Conservation (phyloP, 1,284 basidiomycete species). For the Tilletia horrida region DNA sequence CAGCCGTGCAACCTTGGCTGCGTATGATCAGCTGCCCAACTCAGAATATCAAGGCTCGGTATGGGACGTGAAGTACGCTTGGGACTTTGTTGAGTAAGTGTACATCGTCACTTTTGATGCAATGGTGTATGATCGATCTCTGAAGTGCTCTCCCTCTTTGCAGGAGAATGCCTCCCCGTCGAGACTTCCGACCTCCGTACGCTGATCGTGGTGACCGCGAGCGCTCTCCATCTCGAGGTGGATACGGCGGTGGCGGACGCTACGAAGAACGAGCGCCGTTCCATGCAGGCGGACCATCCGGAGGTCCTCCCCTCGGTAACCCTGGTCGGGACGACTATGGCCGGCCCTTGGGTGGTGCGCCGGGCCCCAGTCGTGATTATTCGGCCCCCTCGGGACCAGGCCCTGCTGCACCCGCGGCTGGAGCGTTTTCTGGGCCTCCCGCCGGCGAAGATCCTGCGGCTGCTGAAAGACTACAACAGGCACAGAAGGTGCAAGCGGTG, state of each 20-base stretch:
- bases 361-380: neutral
- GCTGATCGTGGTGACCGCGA: neutral
- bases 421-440: neutral
- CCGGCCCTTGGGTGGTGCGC: neutral
- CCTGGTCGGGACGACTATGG: conserved; percentile 4
- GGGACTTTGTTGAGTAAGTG: conserved; percentile 61
- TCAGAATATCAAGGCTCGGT: conserved; percentile 76
- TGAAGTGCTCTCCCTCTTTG: neutral
- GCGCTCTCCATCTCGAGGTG: neutral
- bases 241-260: neutral
- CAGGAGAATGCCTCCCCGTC: neutral
- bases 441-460: neutral
- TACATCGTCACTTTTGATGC: neutral
- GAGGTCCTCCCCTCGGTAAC: neutral
- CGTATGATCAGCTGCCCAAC: conserved; percentile 74
- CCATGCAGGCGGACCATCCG: neutral
- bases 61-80: conserved; percentile 82
- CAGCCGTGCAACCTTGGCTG: conserved; percentile 65
- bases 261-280: conserved; percentile 13
- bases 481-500: conserved; percentile 16
- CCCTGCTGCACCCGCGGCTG: neutral
- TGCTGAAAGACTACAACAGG: conserved; percentile 3
- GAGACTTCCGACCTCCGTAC: neutral
- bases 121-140: neutral
- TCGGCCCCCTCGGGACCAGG: neutral